Base-by-base conservation (phyloP, 352 stramenopile genomes). In the Globisporangium perplexum region DNA sequence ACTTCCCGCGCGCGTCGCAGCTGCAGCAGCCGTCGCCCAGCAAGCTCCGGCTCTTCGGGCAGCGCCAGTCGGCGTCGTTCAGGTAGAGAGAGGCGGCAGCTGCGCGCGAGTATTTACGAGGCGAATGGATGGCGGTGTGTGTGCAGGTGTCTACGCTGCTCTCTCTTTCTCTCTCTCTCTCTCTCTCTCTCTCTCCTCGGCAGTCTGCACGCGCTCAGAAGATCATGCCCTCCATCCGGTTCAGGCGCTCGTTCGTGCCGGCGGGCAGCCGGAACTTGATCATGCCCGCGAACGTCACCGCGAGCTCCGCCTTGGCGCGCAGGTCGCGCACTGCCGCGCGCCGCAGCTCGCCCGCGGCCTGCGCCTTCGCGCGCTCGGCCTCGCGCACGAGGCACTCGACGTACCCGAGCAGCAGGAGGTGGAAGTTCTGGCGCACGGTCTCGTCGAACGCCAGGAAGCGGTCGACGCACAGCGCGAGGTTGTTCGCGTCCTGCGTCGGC, bases 181-280 rank as follows among this genome's bases (percentile, higher is more conserved):
- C 31, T 17, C 12, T 17, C 15, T 8, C 31, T 38, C 31, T 15
- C 31, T 4, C 30, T 36, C 31, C 12, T 1, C 15, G 10, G 31
- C 7, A 17, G 31, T n/a, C 18, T 7, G 11, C 23, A n/a, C 7
- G 30, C 11, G 24, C 47, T 53, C 84, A 92, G 72, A 88, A 88
- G 68, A 93, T 93, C 83, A 93, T 93, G 56, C 72, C 69, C 53
- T 95, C 84, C 79, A 95, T 87, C 59, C 83, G 84, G 65, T 90
- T 89, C 39, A 95, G 62, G 28, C 83, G 77, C 57, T 93, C 84
- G 59, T 91, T 91, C 15, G 81, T 91, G 36, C 83, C 84, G 10
- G 81, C 68, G 7, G 84, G 84, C 42, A 93, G 59, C 33, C 84
- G 84, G 63, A 91, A 89, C 68, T 93, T 95, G 69, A 95, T 86